Evolutionary conservation across 2,329 filamentous ascomycete species (phyloP), one percentile per base, ranked within the genome.

Genomic region (Fusarium concolor): DNA sequence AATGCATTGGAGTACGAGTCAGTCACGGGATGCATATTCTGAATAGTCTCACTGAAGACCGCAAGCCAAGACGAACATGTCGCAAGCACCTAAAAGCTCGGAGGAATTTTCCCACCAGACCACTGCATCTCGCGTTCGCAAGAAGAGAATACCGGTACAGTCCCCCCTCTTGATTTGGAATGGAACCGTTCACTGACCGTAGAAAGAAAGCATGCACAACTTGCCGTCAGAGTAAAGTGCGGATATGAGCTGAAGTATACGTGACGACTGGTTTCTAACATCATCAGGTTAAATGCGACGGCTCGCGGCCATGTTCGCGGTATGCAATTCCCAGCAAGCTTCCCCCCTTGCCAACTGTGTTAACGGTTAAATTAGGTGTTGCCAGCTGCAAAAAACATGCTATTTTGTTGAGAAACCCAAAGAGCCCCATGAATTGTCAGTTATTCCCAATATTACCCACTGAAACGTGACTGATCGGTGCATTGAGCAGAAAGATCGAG

Each of bases 211-310:
- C 61, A 2, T 64, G 61, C 6, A 26, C 42, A 14, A 33, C 59
- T 7, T 64, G 61, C 33, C 61, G 61, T 1, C 61, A 64, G 10
- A 64, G 61, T 2, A 64, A 64, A 41, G 61, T 64, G 10, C 10
- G 35, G 18, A 18, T 6, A 2, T 7, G 5, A 6, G 2, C 3
- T 6, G 1, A 10, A 7, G 1, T 0, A 5, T 5, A 2, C 41
- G n/a, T 0, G 1, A 4, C 2, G 1, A 0, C 0, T 10, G 0
- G 17, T 2, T 39, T 10, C 12, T 64, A 5, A 64, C 3, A 5
- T 1, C 1, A 2, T 2, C 3, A 64, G 61, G 60, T 52, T 0
- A 64, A 65, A 5, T 64, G 61, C 8, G 62, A 65, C 17, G 61
- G 53, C 4, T 47, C 61, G 2, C 15, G 45, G 3, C 61, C 61